Evolutionary conservation across 2,329 filamentous ascomycete genomes (phyloP).

Genomic region (Neofusicoccum ribis): DNA sequence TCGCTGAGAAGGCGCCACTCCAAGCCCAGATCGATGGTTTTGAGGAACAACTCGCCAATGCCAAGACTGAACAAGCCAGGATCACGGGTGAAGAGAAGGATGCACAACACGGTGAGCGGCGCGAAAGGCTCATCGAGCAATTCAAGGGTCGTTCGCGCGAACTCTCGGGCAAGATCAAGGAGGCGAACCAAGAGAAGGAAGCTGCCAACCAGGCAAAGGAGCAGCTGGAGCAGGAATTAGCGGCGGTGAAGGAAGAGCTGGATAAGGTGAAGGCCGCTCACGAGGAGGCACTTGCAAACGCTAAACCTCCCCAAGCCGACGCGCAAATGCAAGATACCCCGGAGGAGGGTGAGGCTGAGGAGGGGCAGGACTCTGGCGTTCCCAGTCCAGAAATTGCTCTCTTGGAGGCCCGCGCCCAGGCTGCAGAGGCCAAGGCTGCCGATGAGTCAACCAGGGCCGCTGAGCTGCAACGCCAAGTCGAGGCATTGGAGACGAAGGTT

Average conservation of each 20-base stretch:
- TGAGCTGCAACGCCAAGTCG: constrained; percentile 44
- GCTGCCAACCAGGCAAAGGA: constrained; percentile 45
- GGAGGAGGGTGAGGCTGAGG: constrained; percentile 52
- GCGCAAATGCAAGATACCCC: constrained; percentile 29
- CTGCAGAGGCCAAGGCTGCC: constrained; percentile 43
- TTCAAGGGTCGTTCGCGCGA: constrained; percentile 61
- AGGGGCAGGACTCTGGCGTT: constrained; percentile 25
- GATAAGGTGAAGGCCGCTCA: constrained; percentile 63
- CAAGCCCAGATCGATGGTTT: constrained; percentile 51
- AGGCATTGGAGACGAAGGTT: constrained; percentile 49
- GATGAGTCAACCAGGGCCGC: constrained; percentile 40
- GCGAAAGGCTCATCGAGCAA: constrained; percentile 47
- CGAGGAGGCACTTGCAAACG: constrained; percentile 58
- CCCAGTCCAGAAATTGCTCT: constrained; percentile 26
- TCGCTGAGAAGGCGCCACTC: constrained; percentile 52
- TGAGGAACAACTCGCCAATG: constrained; percentile 47
- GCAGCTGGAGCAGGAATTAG: constrained; percentile 26
- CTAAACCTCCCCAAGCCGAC: constrained; percentile 25
- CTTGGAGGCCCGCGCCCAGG: constrained; percentile 34
- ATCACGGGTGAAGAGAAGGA: constrained; percentile 43
- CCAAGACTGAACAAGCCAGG: constrained; percentile 28
- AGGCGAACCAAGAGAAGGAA: constrained; percentile 52
- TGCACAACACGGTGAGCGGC: constrained; percentile 50
- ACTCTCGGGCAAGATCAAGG: constrained; percentile 62
- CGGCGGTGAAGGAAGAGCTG: constrained; percentile 54